phyloP scores from a whole-genome alignment of 2,329 filamentous ascomycete genomes.

The Calonectria naviculata region DNA sequence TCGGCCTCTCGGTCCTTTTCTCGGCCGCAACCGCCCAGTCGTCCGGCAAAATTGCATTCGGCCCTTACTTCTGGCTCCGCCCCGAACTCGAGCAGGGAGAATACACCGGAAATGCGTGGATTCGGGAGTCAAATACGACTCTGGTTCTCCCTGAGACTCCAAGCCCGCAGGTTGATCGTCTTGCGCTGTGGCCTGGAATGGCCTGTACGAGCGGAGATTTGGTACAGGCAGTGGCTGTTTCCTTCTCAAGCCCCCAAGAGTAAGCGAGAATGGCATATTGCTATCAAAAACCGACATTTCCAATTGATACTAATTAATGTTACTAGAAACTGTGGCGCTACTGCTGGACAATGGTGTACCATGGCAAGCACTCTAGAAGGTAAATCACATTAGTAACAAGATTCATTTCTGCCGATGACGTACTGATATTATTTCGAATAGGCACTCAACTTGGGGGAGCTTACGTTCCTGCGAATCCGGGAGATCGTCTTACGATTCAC shows the following conservation, averaged over 20 bases:
- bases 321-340: neutral
- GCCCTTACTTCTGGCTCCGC: neutral
- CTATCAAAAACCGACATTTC: neutral
- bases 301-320: neutral
- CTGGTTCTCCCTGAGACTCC: neutral
- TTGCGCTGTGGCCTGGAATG: neutral
- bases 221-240: neutral
- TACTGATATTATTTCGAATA: neutral
- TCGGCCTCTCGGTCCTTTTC: neutral
- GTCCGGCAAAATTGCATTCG: neutral
- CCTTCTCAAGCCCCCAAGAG: neutral
- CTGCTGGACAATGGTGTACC: neutral
- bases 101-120: neutral
- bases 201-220: neutral
- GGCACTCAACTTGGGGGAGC: neutral
- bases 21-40: neutral
- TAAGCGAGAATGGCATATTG: neutral
- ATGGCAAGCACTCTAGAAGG: neutral
- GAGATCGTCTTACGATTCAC: neutral
- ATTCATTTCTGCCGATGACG: too few relatives aligned
- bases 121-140: neutral
- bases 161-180: neutral
- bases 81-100: neutral
- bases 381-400: neutral
- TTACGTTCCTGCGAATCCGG: neutral